Evolutionary conservation across 371 early-diverging fungal species (phyloP), one percentile per base, ranked within the genome.

Genomic region (Syncephalis plumigaleata): DNA sequence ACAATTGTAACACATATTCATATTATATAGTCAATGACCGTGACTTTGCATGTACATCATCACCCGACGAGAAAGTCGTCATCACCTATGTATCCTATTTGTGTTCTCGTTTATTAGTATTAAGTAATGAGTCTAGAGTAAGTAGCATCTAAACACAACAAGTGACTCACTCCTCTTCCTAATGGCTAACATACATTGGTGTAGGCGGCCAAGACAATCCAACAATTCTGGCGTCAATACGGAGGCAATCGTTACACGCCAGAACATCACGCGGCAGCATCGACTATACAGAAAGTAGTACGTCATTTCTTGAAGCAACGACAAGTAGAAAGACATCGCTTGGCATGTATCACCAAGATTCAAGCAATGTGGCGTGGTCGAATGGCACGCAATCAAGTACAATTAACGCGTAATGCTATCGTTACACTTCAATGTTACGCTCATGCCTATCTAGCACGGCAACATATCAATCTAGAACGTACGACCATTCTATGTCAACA

Each of bases 11-110:
- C 7, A 20, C 1, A 20, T 21, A 4, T 8, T 25, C n/a, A n/a
- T 27, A 3, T 36, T 27, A 11, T 18, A 40, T 39, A 61, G 58
- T 61, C 31, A 55, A 58, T 21, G 54, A 61, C 42, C 36, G 53
- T 20, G 61, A 61, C 26, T 50, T 58, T 51, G 53, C 56, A 9
- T 47, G 52, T n/a, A 47, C 58, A 16, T 58, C 58, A 17, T 50
- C 58, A 4, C 63, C 59, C 1, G 63, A 62, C 21, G 63, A 62
- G 37, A 62, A 62, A 49, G 59, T 59, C 0, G 59, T 62, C n/a
- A 62, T 62, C 36, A 20, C 57, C 17, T 62, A 56, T 47, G 57
- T 62, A 22, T 52, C 59, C 0, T 62, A 62, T 36, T 52, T 62
- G 13, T 58, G 59, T 38, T 55, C 57, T 9, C 51, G 63, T 13